phyloP scores from a whole-genome alignment of 164 flowering plant species.

The Chimonanthus praecox region DNA sequence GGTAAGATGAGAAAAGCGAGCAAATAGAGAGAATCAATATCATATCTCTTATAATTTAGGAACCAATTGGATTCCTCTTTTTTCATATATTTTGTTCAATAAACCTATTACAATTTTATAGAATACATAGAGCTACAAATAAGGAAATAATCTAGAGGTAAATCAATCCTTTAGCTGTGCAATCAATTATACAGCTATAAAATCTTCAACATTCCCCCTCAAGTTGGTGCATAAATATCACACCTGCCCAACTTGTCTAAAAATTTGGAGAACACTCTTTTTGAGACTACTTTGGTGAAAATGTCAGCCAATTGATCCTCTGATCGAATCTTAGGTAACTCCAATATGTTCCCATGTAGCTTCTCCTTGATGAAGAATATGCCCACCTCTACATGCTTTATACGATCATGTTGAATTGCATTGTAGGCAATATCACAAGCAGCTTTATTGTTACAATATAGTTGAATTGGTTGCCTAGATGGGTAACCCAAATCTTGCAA shows the following conservation, averaged over 20 bases:
- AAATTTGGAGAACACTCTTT: neutral
- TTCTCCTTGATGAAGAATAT: neutral
- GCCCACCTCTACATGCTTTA: neutral
- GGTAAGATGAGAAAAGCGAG: too few relatives aligned
- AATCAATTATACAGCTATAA: too few relatives aligned
- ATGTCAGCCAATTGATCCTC: neutral
- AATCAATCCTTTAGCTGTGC: too few relatives aligned
- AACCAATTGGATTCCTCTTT: too few relatives aligned
- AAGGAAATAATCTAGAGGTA: too few relatives aligned
- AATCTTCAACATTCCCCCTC: slow-evolving; percentile 2
- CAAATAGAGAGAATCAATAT: too few relatives aligned
- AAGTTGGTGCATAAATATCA: neutral
- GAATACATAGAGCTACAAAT: too few relatives aligned
- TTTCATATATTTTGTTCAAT: too few relatives aligned
- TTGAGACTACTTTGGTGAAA: neutral
- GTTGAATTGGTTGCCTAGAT: neutral
- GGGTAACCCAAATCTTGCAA: neutral
- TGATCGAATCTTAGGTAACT: neutral
- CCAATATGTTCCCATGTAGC: neutral
- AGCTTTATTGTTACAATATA: neutral
- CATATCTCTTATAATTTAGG: too few relatives aligned
- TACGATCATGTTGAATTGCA: neutral
- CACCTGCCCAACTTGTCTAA: neutral
- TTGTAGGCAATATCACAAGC: slow-evolving; percentile 1
- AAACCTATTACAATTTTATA: too few relatives aligned